Conservation (phyloP, 306 rosid species). For the Lathyrus tuberosus region DNA sequence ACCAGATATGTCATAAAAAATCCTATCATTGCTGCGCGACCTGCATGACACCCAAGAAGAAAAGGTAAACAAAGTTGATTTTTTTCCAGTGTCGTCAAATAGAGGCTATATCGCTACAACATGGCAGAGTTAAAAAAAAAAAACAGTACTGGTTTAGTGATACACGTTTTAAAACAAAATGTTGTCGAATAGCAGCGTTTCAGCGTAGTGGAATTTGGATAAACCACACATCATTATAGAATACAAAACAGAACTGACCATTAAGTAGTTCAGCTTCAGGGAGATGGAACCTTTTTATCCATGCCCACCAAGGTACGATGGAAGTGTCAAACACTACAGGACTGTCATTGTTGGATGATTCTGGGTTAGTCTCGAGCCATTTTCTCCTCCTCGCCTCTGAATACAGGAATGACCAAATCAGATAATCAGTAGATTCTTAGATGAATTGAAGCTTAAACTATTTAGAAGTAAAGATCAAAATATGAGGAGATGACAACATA, state of each 20-base stretch:
- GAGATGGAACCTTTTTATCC: conserved; percentile 94
- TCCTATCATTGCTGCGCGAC: conserved; percentile 59
- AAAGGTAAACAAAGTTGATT: conserved; percentile 2
- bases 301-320: conserved; percentile 98
- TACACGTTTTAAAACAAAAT: too few relatives aligned
- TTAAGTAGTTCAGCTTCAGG: conserved; percentile 97
- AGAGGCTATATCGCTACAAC: too few relatives aligned
- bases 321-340: conserved; percentile 90
- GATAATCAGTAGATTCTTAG: conserved; percentile 22
- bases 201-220: too few relatives aligned
- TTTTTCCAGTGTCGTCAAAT: too few relatives aligned
- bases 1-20: conserved; percentile 95
- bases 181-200: too few relatives aligned
- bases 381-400: conserved; percentile 97
- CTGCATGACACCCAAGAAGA: conserved; percentile 34
- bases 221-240: background rate
- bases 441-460: conserved; percentile 37
- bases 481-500: background rate
- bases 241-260: conserved; percentile 56
- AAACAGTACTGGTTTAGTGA: too few relatives aligned
- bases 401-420: conserved; percentile 19
- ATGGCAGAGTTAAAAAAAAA: too few relatives aligned
- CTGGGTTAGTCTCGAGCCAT: conserved; percentile 86
- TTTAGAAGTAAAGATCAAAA: conserved; percentile 1
- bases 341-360: conserved; percentile 73